phyloP scores from a whole-genome alignment of 495 filamentous ascomycete species.

The Podospora anserina region DNA sequence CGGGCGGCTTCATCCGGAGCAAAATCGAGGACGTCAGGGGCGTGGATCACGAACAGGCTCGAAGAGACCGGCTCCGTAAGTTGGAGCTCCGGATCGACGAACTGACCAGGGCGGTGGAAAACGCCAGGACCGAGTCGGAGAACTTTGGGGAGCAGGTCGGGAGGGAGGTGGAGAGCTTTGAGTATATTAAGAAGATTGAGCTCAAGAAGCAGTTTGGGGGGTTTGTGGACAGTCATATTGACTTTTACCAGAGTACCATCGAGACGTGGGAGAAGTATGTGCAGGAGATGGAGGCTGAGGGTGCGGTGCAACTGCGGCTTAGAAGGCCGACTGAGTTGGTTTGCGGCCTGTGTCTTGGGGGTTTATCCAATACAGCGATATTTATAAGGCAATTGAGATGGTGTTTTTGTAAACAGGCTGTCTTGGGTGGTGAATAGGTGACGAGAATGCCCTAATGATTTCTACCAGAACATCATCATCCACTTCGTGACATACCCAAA shows the following conservation, averaged over 20 bases:
- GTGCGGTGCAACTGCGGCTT: slow-evolving; percentile 33
- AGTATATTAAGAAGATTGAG: slow-evolving; percentile 91
- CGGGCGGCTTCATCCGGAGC: slow-evolving; percentile 84
- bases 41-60: slow-evolving; percentile 90
- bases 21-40: slow-evolving; percentile 97
- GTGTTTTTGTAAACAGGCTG: too few relatives aligned
- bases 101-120: slow-evolving; percentile 82
- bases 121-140: slow-evolving; percentile 75
- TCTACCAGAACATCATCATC: too few relatives aligned
- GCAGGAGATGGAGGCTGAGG: slow-evolving; percentile 76
- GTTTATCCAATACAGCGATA: too few relatives aligned
- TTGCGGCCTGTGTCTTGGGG: too few relatives aligned
- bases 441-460: too few relatives aligned
- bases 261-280: slow-evolving; percentile 90
- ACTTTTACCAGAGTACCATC: slow-evolving; percentile 76
- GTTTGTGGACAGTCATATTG: slow-evolving; percentile 79
- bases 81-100: slow-evolving; percentile 88
- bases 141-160: slow-evolving; percentile 93
- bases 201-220: slow-evolving; percentile 82
- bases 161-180: slow-evolving; percentile 87
- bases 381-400: too few relatives aligned
- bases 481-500: too few relatives aligned
- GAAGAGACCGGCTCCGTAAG: slow-evolving; percentile 80
- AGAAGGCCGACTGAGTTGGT: slow-evolving; percentile 13
- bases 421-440: too few relatives aligned